phyloP scores from a whole-genome alignment of 2,329 filamentous ascomycete species.

The Trichoderma sp. region DNA sequence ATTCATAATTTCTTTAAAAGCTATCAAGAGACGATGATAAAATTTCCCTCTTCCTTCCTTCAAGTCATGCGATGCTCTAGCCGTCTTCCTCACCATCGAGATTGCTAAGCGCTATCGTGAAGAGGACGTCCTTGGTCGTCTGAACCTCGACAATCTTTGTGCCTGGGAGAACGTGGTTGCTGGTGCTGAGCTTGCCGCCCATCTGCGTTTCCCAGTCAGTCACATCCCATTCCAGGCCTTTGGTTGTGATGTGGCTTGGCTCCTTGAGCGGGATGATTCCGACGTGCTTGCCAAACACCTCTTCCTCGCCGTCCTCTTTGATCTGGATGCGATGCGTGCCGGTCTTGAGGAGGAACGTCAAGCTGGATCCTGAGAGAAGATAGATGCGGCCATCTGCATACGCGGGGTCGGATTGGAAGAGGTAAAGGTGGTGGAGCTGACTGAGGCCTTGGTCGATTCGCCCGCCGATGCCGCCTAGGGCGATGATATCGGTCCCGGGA shows the following conservation, averaged over 20 bases:
- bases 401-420: slow-evolving; percentile 57
- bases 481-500: slow-evolving; percentile 65
- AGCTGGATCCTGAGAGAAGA: slow-evolving; percentile 77
- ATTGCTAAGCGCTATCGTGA: slow-evolving; percentile 68
- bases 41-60: neutral
- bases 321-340: slow-evolving; percentile 72
- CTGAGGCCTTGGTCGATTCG: slow-evolving; percentile 92
- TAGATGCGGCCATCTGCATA: slow-evolving; percentile 66
- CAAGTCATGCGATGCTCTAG: slow-evolving; percentile 27
- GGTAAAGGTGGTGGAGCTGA: slow-evolving; percentile 81
- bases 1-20: slow-evolving; percentile 21
- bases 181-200: slow-evolving; percentile 75
- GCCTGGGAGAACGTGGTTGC: slow-evolving; percentile 70
- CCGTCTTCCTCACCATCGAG: slow-evolving; percentile 43
- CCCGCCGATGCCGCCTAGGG: slow-evolving; percentile 83
- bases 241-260: slow-evolving; percentile 76
- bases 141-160: slow-evolving; percentile 65
- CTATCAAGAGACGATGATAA: slow-evolving; percentile 16
- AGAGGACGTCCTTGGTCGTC: slow-evolving; percentile 68
- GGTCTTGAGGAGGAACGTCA: slow-evolving; percentile 78
- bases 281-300: slow-evolving; percentile 74
- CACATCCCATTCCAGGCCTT: slow-evolving; percentile 91
- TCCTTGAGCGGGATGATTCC: slow-evolving; percentile 85
- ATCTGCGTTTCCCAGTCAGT: slow-evolving; percentile 77
- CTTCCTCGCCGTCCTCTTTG: slow-evolving; percentile 51